These are phyloP conservation scores for Cryptococcus sp. DNA, from an alignment of 1,284 basidiomycete species.

Conservation along the genomic window DNA sequence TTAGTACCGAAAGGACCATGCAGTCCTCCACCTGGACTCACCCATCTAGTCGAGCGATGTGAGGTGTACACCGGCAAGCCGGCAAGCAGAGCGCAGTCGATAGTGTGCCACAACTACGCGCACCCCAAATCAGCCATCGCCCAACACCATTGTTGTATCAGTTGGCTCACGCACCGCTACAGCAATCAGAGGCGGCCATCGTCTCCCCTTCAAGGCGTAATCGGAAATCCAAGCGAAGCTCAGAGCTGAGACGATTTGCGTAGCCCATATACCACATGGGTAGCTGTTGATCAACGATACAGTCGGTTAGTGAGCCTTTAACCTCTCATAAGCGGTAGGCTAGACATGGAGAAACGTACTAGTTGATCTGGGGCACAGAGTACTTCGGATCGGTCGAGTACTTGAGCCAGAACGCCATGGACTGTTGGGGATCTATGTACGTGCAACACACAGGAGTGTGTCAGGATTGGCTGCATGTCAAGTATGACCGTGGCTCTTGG, in stretches of 20 bases:
- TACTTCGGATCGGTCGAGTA: slow-evolving; percentile 15
- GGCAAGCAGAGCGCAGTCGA: slow-evolving; percentile 21
- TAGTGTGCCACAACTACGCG: slow-evolving; percentile 12
- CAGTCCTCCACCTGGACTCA: too few species aligned
- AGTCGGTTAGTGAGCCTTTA: background rate
- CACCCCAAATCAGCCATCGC: background rate
- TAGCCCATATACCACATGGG: slow-evolving; percentile 24
- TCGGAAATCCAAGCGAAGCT: slow-evolving; percentile 38
- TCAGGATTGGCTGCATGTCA: background rate
- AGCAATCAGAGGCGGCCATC: slow-evolving; percentile 35
- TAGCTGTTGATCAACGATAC: slow-evolving; percentile 4
- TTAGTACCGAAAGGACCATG: too few species aligned
- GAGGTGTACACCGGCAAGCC: slow-evolving; percentile 18
- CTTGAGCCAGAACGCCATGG: slow-evolving; percentile 41
- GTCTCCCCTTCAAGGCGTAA: slow-evolving; percentile 26
- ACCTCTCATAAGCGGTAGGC: too few species aligned
- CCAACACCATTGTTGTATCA: too few species aligned
- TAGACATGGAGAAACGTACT: too few species aligned
- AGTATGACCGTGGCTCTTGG: too few species aligned
- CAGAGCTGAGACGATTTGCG: slow-evolving; percentile 26
- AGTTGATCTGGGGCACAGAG: slow-evolving; percentile 23
- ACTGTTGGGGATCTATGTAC: slow-evolving; percentile 21
- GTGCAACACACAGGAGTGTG: background rate
- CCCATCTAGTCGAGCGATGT: slow-evolving; percentile 17
- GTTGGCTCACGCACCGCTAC: slow-evolving; percentile 13